Conservation (phyloP, 2,329 filamentous ascomycete species). For the Calonectria crousiana region DNA sequence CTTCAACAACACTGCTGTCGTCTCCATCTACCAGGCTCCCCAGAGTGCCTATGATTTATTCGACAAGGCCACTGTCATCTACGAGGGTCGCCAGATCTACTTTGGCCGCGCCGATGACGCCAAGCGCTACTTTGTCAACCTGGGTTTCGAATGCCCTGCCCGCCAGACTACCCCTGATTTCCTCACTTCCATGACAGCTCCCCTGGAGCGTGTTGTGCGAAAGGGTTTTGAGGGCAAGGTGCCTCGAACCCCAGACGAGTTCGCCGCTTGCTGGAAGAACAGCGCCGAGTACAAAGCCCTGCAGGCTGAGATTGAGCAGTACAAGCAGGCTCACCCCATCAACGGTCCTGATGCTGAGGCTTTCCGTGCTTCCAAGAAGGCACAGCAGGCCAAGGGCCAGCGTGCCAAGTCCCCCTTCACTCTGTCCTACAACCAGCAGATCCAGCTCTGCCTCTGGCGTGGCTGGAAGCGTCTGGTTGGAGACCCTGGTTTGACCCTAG, state of each 20-base stretch:
- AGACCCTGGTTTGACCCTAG: conserved; percentile 81
- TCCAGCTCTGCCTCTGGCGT: conserved; percentile 83
- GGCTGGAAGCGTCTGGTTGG: conserved; percentile 82
- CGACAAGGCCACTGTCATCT: conserved; percentile 70
- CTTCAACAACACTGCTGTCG: conserved; percentile 73
- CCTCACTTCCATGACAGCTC: conserved; percentile 76
- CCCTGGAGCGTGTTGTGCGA: conserved; percentile 67
- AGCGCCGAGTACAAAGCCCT: conserved; percentile 64
- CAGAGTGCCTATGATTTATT: conserved; percentile 74
- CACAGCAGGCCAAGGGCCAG: conserved; percentile 68
- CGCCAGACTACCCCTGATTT: conserved; percentile 80
- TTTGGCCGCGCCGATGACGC: conserved; percentile 72
- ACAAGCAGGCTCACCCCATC: conserved; percentile 66
- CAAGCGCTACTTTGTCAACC: conserved; percentile 73
- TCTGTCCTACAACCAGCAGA: conserved; percentile 80
- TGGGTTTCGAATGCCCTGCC: conserved; percentile 76
- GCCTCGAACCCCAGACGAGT: conserved; percentile 72
- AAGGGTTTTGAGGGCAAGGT: conserved; percentile 67
- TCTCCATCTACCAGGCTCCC: conserved; percentile 81
- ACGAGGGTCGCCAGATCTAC: conserved; percentile 73
- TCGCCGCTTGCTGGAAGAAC: conserved; percentile 69
- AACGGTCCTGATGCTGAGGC: conserved; percentile 67
- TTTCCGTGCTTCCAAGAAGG: conserved; percentile 67
- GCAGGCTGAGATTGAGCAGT: conserved; percentile 66
- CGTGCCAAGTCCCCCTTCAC: conserved; percentile 85